These are phyloP conservation scores for Sabuloglossum arenarium DNA, from an alignment of 495 filamentous ascomycete species.

Conservation along the genomic window DNA sequence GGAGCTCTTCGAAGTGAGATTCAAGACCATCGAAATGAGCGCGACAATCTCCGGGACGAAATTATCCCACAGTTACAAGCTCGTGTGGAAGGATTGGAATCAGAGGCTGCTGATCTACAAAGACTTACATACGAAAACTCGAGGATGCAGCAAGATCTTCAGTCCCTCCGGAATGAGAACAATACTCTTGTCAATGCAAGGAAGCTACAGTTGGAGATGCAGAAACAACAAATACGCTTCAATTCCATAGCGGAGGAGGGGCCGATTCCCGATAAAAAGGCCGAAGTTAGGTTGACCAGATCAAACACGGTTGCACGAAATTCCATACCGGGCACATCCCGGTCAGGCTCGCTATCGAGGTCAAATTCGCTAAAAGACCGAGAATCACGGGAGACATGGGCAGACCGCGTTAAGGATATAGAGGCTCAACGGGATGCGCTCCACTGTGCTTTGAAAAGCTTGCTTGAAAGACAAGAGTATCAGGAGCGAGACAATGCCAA, in stretches of 20 bases:
- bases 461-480: conserved; percentile 72
- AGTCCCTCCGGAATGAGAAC: conserved; percentile 48
- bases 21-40: conserved; percentile 62
- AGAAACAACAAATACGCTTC: conserved; percentile 30
- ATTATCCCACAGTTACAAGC: conserved; percentile 52
- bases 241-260: conserved; percentile 44
- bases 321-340: neutral
- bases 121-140: conserved; percentile 53
- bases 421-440: conserved; percentile 87
- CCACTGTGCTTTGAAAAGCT: conserved; percentile 59
- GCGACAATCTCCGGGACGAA: conserved; percentile 79
- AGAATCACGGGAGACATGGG: conserved; percentile 47
- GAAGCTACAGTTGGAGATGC: conserved; percentile 29
- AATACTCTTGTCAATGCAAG: conserved; percentile 31
- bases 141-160: conserved; percentile 61
- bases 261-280: conserved; percentile 11
- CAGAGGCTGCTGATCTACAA: conserved; percentile 41
- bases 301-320: conserved; percentile 39
- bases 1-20: conserved; percentile 66
- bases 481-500: conserved; percentile 66
- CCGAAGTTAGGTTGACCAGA: conserved; percentile 30
- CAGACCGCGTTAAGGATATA: conserved; percentile 75
- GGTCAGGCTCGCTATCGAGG: conserved; percentile 19
- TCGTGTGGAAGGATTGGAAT: conserved; percentile 57
- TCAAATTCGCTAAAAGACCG: conserved; percentile 17